Percentiles rank a stretch among this genome's conserved stretches.
These are phyloP conservation scores for Hypoxylon sp. DNA, from an alignment of 2,329 filamentous ascomycete genomes.

Conservation along the genomic window DNA sequence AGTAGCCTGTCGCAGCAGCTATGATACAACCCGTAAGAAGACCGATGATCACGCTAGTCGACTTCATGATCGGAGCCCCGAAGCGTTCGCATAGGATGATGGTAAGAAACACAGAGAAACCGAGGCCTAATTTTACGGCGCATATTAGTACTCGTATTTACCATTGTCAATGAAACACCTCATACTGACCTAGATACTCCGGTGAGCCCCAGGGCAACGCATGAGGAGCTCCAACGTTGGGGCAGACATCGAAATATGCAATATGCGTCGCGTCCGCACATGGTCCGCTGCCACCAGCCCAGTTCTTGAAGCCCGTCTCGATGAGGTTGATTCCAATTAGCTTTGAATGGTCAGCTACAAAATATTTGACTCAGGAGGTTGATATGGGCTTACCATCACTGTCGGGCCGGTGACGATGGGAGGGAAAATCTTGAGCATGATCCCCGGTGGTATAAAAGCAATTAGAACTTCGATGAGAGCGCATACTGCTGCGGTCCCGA, in stretches of 20 bases:
- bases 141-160: neutral
- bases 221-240: constrained; percentile 76
- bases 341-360: constrained; percentile 53
- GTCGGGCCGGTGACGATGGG: constrained; percentile 84
- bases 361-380: neutral
- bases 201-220: constrained; percentile 83
- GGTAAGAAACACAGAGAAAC: constrained; percentile 83
- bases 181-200: constrained; percentile 75
- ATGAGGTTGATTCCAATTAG: constrained; percentile 83
- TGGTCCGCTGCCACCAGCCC: constrained; percentile 80
- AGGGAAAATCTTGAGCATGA: constrained; percentile 81
- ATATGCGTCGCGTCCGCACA: constrained; percentile 66
- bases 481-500: constrained; percentile 78
- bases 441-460: constrained; percentile 79
- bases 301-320: constrained; percentile 79
- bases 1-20: constrained; percentile 83
- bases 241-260: constrained; percentile 75
- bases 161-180: neutral
- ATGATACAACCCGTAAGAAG: constrained; percentile 84
- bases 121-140: constrained; percentile 63
- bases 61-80: constrained; percentile 88
- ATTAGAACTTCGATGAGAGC: constrained; percentile 79
- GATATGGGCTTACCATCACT: constrained; percentile 60
- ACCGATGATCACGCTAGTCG: constrained; percentile 81
- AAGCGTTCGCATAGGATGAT: constrained; percentile 87